Conservation (phyloP, 2,329 filamentous ascomycete genomes). For the Zelopaecilomyces penicillatus region DNA sequence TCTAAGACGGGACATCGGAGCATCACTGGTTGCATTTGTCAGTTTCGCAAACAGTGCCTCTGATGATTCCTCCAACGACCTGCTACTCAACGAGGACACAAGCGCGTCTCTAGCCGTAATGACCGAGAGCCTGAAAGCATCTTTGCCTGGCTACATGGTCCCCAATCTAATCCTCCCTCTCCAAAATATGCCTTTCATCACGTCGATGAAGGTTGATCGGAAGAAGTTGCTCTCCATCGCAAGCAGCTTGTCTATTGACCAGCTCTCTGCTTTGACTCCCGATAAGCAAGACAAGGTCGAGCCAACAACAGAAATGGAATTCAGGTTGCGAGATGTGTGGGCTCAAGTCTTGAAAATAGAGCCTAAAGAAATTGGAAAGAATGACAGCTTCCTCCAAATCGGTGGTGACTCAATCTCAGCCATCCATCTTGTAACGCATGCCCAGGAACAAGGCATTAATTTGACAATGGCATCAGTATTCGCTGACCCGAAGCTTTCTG, state of each 20-base stretch:
- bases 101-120: background rate
- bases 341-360: slow-evolving; percentile 20
- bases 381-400: slow-evolving; percentile 2
- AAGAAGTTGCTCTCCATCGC: background rate
- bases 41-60: background rate
- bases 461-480: background rate
- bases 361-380: slow-evolving; percentile 15
- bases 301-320: slow-evolving; percentile 7
- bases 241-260: background rate
- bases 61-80: background rate
- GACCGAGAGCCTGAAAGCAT: background rate
- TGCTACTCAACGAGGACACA: background rate
- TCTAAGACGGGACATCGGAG: background rate
- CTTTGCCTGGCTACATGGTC: slow-evolving; percentile 12
- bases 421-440: slow-evolving; percentile 32
- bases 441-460: slow-evolving; percentile 14
- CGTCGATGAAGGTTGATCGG: slow-evolving; percentile 5
- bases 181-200: slow-evolving; percentile 7
- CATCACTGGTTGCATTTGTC: slow-evolving; percentile 3
- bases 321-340: slow-evolving; percentile 17
- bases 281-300: background rate
- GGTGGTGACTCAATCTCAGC: slow-evolving; percentile 36
- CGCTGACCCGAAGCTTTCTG: background rate
- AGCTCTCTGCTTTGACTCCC: background rate
- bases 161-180: slow-evolving; percentile 9